A percentile compares a stretch with the other conserved stretches of the same genome.
phyloP scores from a whole-genome alignment of 306 rosid genomes.

The Luffa acutangula region DNA sequence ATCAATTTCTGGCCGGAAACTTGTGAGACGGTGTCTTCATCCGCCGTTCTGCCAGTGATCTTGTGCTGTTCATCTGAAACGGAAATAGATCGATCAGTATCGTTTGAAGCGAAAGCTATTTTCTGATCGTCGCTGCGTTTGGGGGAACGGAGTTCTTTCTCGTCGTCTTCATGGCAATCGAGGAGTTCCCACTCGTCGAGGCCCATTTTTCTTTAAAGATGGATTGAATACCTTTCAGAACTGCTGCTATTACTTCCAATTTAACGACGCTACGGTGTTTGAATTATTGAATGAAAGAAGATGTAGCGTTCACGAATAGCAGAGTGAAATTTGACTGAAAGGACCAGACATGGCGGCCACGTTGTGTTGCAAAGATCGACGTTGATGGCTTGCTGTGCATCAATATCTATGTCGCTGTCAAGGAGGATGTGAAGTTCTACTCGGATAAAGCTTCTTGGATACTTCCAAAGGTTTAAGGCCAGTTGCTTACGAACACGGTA shows the following conservation, averaged over 20 bases:
- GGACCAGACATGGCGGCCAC: neutral
- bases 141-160: neutral
- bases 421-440: neutral
- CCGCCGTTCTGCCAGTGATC: neutral
- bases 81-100: neutral
- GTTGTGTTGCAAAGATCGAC: neutral
- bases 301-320: neutral
- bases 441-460: neutral
- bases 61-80: neutral
- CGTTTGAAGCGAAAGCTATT: neutral
- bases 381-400: neutral
- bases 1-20: neutral
- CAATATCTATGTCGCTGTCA: neutral
- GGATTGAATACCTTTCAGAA: neutral
- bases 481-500: neutral
- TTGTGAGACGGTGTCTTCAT: neutral
- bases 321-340: neutral
- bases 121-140: neutral
- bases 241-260: neutral
- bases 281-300: neutral
- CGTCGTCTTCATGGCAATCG: neutral
- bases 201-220: neutral
- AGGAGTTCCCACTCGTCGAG: neutral
- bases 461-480: neutral
- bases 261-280: neutral